Percentiles rank a stretch among this genome's conserved stretches.
Evolutionary conservation across 768 basidiomycete species (phyloP).

Genomic region (Lactarius indigo): DNA sequence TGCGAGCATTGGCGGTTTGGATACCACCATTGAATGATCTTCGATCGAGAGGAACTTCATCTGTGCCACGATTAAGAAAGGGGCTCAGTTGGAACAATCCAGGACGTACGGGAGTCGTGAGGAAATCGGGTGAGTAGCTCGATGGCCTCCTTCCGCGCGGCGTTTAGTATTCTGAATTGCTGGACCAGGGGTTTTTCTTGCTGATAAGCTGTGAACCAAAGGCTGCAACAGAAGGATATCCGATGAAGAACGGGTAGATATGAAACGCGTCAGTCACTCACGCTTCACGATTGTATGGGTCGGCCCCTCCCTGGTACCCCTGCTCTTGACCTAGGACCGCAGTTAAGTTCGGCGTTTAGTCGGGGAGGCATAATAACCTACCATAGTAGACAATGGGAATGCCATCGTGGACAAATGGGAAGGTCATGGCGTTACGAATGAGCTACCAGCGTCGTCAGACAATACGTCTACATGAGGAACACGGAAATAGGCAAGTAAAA

Average conservation of each 20-base stretch:
- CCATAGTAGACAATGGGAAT: slow-evolving; percentile 53
- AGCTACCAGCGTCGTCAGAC: slow-evolving; percentile 31
- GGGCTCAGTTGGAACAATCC: neutral
- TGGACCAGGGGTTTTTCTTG: slow-evolving; percentile 47
- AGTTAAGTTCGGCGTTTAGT: neutral
- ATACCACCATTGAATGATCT: slow-evolving; percentile 43
- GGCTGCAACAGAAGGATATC: slow-evolving; percentile 34
- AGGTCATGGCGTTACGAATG: slow-evolving; percentile 46
- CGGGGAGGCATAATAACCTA: slow-evolving; percentile 11
- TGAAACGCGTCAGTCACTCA: slow-evolving; percentile 26
- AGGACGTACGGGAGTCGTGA: slow-evolving; percentile 44
- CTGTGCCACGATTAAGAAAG: slow-evolving; percentile 30
- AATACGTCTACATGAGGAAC: neutral
- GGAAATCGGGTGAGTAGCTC: slow-evolving; percentile 40
- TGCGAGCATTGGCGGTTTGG: slow-evolving; percentile 53
- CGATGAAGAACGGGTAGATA: neutral
- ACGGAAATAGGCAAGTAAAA: neutral
- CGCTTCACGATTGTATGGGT: slow-evolving; percentile 52
- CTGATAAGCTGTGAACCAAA: slow-evolving; percentile 58
- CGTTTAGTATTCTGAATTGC: slow-evolving; percentile 49
- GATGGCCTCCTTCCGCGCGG: slow-evolving; percentile 50
- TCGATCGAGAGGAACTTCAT: slow-evolving; percentile 44
- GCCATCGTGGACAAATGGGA: slow-evolving; percentile 49
- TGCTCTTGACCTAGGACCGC: slow-evolving; percentile 45
- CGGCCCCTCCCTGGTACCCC: slow-evolving; percentile 42